Evolutionary conservation across 2,329 filamentous ascomycete genomes (phyloP), one percentile per base, ranked within the genome.

Genomic region (Gliomastix tumulicola): DNA sequence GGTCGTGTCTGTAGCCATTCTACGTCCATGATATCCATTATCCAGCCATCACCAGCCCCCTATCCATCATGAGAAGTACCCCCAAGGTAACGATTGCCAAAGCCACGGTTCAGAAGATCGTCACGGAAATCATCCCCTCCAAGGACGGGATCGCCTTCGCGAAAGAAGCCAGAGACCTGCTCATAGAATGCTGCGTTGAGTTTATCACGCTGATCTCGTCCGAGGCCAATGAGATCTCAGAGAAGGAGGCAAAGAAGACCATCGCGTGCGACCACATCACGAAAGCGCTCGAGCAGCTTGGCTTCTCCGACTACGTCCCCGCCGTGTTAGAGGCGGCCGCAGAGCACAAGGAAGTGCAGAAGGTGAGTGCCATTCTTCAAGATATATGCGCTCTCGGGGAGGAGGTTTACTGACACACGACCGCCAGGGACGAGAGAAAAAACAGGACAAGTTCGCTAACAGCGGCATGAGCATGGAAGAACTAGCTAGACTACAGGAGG

Each of bases 181-280:
- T 98, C 36, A 98, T 98, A 53, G 92, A 97, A 68, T 97, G 92
- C 67, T 98, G 92, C 55, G 90, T 98, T 53, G 92, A 98, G 62
- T 98, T 98, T 62, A 96, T 98, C 61, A 97, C 92, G 15, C 78
- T 98, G 53, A 85, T 98, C 49, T 96, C 89, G n/a, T 94, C 88
- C 33, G 90, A 98, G 66, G 92, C 92, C 44, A 98, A 98, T 62
- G 92, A 98, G 53, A 98, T 98, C 46, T 94, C 89, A 11, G 92
- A 98, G 60, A 95, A 95, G 62, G 92, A 98, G 55, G 88, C 89
- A 34, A 98, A 98, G 70, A 98, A 98, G 74, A 98, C 92, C 5
- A 98, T 98, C 50, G 90, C 90, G 11, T 94, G 88, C 60, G 92
- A 98, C 53, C 92, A 98, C 66, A 94, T 98, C 51, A 94, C 90